Conservation (phyloP, 164 flowering plant species). For the Umbellularia californica region DNA sequence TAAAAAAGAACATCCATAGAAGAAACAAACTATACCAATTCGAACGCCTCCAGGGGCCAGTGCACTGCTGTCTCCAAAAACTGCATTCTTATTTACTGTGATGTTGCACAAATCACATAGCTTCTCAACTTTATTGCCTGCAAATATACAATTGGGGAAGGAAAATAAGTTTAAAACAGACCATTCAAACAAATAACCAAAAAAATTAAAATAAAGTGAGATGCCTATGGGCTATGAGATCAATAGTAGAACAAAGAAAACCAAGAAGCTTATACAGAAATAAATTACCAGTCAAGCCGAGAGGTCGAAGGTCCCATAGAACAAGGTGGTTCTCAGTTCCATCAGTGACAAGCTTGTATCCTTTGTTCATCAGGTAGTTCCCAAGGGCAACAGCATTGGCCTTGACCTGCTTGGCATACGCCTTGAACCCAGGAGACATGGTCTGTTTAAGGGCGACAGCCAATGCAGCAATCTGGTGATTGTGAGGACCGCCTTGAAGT, state of each 20-base stretch:
- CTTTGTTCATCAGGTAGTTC: constrained; percentile 88
- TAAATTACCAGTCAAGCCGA: constrained; percentile 89
- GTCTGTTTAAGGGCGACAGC: constrained; percentile 97
- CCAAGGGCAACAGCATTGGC: constrained; percentile 98
- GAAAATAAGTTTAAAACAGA: not conserved
- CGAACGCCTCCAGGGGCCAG: constrained; percentile 97
- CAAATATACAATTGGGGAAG: constrained; percentile 5
- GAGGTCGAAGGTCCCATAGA: constrained; percentile 99
- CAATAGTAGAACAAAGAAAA: not conserved
- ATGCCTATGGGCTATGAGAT: not conserved
- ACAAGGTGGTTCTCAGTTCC: constrained; percentile 99
- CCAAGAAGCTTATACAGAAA: not conserved
- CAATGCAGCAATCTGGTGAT: constrained; percentile 96
- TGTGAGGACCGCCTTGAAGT: constrained; percentile 99
- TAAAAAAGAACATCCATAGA: not conserved
- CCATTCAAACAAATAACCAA: too few relatives aligned
- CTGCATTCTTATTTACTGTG: constrained; percentile 97
- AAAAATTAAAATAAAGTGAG: too few relatives aligned
- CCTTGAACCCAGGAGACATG: constrained; percentile 83
- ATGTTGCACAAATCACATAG: constrained; percentile 88
- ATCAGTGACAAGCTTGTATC: constrained; percentile 84
- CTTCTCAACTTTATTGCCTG: constrained; percentile 97
- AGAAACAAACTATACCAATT: constrained; percentile 51
- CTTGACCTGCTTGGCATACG: constrained; percentile 94
- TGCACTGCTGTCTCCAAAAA: constrained; percentile 99